phyloP scores from a whole-genome alignment of 2,329 filamentous ascomycete genomes.

The Cytospora chrysosperma region DNA sequence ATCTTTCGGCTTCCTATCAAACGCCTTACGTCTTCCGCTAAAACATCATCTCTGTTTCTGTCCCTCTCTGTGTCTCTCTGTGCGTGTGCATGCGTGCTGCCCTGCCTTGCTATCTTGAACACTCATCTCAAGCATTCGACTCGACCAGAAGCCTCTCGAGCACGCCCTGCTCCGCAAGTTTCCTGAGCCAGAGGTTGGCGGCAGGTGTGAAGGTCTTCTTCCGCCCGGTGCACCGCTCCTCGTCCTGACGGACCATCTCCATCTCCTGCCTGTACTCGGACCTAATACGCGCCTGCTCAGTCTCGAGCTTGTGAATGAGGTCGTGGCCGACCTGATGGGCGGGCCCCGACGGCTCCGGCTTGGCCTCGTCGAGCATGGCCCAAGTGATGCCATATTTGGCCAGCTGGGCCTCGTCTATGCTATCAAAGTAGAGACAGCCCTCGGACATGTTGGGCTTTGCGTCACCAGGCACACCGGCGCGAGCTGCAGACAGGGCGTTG shows the following conservation, averaged over 20 bases:
- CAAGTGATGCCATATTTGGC: conserved; percentile 9
- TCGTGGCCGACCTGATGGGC: background rate
- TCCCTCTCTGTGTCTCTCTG: too few relatives aligned
- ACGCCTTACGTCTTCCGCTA: background rate
- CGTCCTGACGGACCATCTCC: conserved; percentile 45
- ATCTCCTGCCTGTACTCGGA: conserved; percentile 50
- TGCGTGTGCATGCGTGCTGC: background rate
- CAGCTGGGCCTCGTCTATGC: conserved; percentile 6
- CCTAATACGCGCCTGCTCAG: conserved; percentile 43
- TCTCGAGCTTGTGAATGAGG: conserved; percentile 35
- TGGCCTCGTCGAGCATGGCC: background rate
- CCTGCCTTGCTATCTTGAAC: background rate
- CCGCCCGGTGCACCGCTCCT: conserved; percentile 52
- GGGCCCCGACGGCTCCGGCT: background rate
- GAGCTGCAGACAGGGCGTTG: conserved; percentile 32
- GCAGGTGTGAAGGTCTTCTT: conserved; percentile 69
- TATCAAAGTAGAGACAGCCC: conserved; percentile 3
- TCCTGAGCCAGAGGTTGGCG: conserved; percentile 67
- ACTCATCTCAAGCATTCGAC: conserved; percentile 2
- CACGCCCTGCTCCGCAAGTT: conserved; percentile 65
- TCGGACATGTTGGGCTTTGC: conserved; percentile 2
- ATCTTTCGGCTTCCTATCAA: background rate
- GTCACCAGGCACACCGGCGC: conserved; percentile 34
- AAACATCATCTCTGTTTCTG: background rate
- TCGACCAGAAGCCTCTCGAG: conserved; percentile 45